Conservation (phyloP, 106 monocot species). For the Posidonia australis region DNA sequence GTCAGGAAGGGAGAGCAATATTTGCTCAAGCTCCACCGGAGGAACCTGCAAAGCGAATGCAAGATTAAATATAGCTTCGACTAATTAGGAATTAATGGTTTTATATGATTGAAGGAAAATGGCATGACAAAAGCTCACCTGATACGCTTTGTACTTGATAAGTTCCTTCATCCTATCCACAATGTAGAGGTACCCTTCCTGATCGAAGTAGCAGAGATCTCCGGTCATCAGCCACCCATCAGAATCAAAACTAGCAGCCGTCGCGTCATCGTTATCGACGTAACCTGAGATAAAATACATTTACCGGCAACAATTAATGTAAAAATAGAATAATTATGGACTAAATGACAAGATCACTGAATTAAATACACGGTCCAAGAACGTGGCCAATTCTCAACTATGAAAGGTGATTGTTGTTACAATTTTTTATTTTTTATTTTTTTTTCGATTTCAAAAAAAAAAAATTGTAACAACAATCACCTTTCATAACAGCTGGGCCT, state of each 20-base stretch:
- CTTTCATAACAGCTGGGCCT: slow-evolving; percentile 69
- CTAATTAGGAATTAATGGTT: too few relatives aligned
- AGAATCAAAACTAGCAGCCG: background rate
- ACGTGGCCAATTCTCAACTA: too few relatives aligned
- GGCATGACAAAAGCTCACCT: slow-evolving; percentile 12
- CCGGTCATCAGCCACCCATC: slow-evolving; percentile 34
- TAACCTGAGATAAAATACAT: slow-evolving; percentile 16
- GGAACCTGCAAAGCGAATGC: slow-evolving; percentile 12
- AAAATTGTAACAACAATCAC: too few relatives aligned
- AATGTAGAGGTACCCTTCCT: slow-evolving; percentile 24
- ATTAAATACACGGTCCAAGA: too few relatives aligned
- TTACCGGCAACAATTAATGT: too few relatives aligned
- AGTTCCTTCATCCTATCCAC: slow-evolving; percentile 34
- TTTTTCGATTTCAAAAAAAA: too few relatives aligned
- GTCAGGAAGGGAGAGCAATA: slow-evolving; percentile 11
- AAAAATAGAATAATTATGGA: too few relatives aligned
- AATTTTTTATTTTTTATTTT: too few relatives aligned
- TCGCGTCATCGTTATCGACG: slow-evolving; percentile 12
- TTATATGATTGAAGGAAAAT: too few relatives aligned
- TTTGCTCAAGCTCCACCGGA: slow-evolving; percentile 24
- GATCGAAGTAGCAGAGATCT: slow-evolving; percentile 33
- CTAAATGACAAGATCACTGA: too few relatives aligned
- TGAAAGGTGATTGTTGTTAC: slow-evolving; percentile 63
- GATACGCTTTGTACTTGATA: slow-evolving; percentile 38
- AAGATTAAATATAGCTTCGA: background rate